Conservation (phyloP, 257 asterid genomes). For the Salvia miltiorrhiza region DNA sequence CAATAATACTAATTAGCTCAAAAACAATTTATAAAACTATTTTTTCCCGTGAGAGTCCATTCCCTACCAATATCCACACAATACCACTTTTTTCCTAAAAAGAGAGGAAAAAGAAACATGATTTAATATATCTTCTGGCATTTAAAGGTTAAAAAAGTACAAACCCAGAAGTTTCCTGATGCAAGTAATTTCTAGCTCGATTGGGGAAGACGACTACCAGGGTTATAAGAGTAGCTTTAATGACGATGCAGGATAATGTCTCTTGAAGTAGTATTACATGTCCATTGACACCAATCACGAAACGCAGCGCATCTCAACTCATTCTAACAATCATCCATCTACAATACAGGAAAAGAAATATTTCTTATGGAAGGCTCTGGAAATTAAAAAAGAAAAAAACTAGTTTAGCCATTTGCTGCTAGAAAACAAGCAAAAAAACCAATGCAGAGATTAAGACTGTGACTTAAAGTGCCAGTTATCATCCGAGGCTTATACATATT, state of each 20-base stretch:
- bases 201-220: not conserved
- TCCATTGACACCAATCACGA: conserved; percentile 37
- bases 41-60: too few relatives aligned
- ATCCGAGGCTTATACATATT: conserved; percentile 15
- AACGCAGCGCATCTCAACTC: conserved; percentile 44
- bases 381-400: conserved; percentile 16
- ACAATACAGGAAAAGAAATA: conserved; percentile 29
- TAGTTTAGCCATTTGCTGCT: conserved; percentile 15
- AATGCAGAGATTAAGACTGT: conserved; percentile 7
- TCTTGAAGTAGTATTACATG: conserved; percentile 20
- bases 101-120: too few relatives aligned
- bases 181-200: not conserved
- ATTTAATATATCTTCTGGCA: not conserved
- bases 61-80: not conserved
- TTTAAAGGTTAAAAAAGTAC: not conserved
- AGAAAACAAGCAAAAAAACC: conserved; percentile 17
- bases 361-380: conserved; percentile 21
- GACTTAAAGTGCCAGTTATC: conserved; percentile 9
- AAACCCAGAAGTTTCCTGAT: not conserved
- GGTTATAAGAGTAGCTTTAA: conserved; percentile 3
- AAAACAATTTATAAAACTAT: not conserved
- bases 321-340: conserved; percentile 50
- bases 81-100: not conserved
- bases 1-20: not conserved
- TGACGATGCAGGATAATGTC: conserved; percentile 17